These are phyloP conservation scores for Salix udensis DNA, from an alignment of 345 rosid genomes.

Conservation along the genomic window DNA sequence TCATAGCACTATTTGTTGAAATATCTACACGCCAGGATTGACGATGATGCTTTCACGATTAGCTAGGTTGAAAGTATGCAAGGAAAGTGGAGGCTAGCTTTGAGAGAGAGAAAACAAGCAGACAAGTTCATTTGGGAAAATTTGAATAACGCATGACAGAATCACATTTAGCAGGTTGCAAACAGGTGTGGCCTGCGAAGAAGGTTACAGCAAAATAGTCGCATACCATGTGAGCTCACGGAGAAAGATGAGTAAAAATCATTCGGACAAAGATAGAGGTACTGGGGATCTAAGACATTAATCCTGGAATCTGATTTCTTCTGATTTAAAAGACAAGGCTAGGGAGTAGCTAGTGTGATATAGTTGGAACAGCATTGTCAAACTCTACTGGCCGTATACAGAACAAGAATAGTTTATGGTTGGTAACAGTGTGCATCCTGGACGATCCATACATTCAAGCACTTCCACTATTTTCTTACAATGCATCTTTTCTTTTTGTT, in stretches of 20 bases:
- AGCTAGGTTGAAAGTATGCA: background rate
- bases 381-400: background rate
- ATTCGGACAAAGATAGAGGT: background rate
- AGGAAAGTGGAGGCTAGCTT: too few species aligned
- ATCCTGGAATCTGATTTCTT: conserved; percentile 8
- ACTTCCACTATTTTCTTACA: too few species aligned
- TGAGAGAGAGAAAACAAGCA: conserved; percentile 6
- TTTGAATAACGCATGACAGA: background rate
- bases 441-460: too few species aligned
- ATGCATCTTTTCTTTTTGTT: background rate
- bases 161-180: background rate
- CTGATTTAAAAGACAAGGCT: background rate
- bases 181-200: conserved; percentile 17
- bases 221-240: conserved; percentile 9
- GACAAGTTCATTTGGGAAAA: conserved; percentile 14
- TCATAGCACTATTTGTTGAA: background rate
- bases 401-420: background rate
- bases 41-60: background rate
- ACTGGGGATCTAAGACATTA: conserved; percentile 6
- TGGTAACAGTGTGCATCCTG: background rate
- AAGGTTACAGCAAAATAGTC: background rate
- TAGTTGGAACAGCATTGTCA: too few species aligned
- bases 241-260: background rate
- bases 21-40: background rate
- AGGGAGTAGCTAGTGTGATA: too few species aligned